Percentiles rank a stretch among this genome's conserved stretches.
Evolutionary conservation across 148 eudicot species (phyloP).

Genomic region (Chenopodium berlandieri): DNA sequence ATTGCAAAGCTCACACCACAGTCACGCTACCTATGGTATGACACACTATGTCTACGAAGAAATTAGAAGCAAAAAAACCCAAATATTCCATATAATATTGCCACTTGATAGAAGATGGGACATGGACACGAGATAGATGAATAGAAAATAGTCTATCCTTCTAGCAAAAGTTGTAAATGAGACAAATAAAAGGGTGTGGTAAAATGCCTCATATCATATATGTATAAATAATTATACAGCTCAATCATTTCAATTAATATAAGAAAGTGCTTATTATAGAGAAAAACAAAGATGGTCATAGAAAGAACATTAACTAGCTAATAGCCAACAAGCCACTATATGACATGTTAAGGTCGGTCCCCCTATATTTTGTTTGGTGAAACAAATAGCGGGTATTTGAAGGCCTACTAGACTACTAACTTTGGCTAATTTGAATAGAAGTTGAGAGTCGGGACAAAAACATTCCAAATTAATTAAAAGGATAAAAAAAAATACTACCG

Average conservation of each 20-base stretch:
- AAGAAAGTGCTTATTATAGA: not conserved
- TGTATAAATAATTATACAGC: not conserved
- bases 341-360: conserved; percentile 1
- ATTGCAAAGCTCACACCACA: not conserved
- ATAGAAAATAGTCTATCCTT: not conserved
- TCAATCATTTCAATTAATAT: conserved; percentile 9
- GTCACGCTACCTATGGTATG: not conserved
- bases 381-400: too few relatives aligned
- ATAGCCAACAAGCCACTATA: not conserved
- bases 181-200: conserved; percentile 1
- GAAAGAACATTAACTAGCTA: not conserved
- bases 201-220: not conserved
- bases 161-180: conserved; percentile 3
- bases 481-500: too few relatives aligned
- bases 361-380: not conserved
- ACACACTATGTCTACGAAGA: not conserved
- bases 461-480: too few relatives aligned
- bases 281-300: not conserved
- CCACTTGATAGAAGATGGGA: not conserved
- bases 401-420: too few relatives aligned
- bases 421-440: too few relatives aligned
- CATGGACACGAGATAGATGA: not conserved
- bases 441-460: too few relatives aligned
- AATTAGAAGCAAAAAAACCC: not conserved
- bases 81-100: not conserved